phyloP scores from a whole-genome alignment of 1,139 yeast species.

The Blastobotrys apis region DNA sequence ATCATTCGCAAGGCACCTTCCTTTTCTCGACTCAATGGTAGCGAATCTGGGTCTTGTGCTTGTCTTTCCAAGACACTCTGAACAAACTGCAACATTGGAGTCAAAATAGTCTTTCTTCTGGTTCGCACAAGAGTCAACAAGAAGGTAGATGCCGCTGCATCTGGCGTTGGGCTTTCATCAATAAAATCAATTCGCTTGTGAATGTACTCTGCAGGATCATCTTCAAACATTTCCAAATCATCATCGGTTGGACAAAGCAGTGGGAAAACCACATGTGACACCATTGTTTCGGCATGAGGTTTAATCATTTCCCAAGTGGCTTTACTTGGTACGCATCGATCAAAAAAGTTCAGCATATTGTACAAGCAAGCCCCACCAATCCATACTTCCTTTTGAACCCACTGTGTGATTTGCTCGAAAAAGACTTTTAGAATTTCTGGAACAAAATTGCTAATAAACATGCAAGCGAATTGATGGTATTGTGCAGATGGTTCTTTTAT shows the following conservation, averaged over 20 bases:
- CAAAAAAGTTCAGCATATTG: slow-evolving; percentile 64
- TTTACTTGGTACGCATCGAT: slow-evolving; percentile 65
- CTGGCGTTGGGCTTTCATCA: slow-evolving; percentile 71
- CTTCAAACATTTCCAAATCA: slow-evolving; percentile 71
- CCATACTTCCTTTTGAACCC: slow-evolving; percentile 70
- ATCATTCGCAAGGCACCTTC: slow-evolving; percentile 80
- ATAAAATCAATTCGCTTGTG: slow-evolving; percentile 71
- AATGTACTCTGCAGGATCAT: slow-evolving; percentile 88
- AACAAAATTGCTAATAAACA: slow-evolving; percentile 46
- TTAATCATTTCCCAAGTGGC: slow-evolving; percentile 65
- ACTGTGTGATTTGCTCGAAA: slow-evolving; percentile 62
- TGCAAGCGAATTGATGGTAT: slow-evolving; percentile 34
- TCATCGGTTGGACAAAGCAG: slow-evolving; percentile 67
- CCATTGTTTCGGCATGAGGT: slow-evolving; percentile 62
- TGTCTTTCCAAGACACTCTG: slow-evolving; percentile 49
- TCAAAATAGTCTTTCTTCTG: slow-evolving; percentile 54
- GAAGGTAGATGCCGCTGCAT: slow-evolving; percentile 77
- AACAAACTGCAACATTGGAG: slow-evolving; percentile 62
- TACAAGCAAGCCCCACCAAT: slow-evolving; percentile 62
- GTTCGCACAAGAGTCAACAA: slow-evolving; percentile 66
- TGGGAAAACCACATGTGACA: slow-evolving; percentile 76
- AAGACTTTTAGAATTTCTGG: slow-evolving; percentile 69
- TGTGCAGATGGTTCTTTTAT: slow-evolving; percentile 33
- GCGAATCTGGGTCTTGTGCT: slow-evolving; percentile 40
- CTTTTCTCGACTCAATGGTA: slow-evolving; percentile 62